Conservation (phyloP, 1,284 basidiomycete genomes). For the Cutaneotrichosporon sp. region DNA sequence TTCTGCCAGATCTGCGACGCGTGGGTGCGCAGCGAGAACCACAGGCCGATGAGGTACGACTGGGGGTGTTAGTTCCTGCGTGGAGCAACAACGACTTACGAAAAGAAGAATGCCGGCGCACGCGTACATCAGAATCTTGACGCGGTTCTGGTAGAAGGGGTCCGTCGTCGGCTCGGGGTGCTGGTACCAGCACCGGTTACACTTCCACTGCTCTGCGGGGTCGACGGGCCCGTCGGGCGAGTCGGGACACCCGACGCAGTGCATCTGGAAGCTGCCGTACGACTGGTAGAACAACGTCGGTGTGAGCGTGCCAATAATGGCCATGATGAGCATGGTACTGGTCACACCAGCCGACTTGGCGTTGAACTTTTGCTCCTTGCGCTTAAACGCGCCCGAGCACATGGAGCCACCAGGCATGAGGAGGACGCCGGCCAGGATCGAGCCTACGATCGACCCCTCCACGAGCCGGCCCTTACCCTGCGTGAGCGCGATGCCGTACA, state of each 20-base stretch:
- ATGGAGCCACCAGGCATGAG: conserved; percentile 97
- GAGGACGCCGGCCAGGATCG: conserved; percentile 87
- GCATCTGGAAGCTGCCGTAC: conserved; percentile 91
- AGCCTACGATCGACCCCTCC: conserved; percentile 94
- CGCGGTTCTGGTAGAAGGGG: conserved; percentile 93
- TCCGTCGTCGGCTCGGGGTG: conserved; percentile 89
- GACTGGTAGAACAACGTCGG: conserved; percentile 98
- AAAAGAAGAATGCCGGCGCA: conserved; percentile 85
- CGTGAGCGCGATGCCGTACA: conserved; percentile 84
- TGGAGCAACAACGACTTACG: no score
- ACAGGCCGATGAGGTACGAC: conserved; percentile 95
- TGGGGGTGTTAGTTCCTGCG: conserved; percentile 39
- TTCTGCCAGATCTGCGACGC: conserved; percentile 99
- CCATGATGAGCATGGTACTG: conserved; percentile 99
- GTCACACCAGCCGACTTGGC: conserved; percentile 97
- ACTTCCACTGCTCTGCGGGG: conserved; percentile 65
- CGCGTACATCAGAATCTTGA: conserved; percentile 89
- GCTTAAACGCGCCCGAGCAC: conserved; percentile 83
- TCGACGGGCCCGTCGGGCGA: conserved; percentile 20
- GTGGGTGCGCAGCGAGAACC: conserved; percentile 98
- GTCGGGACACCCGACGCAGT: conserved; percentile 82
- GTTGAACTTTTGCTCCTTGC: conserved; percentile 97
- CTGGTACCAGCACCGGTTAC: conserved; percentile 88
- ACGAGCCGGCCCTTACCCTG: conserved; percentile 88
- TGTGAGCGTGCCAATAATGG: conserved; percentile 91